Evolutionary conservation across 768 basidiomycete genomes (phyloP), one percentile per base, ranked within the genome.

Genomic region (Imleria badia): DNA sequence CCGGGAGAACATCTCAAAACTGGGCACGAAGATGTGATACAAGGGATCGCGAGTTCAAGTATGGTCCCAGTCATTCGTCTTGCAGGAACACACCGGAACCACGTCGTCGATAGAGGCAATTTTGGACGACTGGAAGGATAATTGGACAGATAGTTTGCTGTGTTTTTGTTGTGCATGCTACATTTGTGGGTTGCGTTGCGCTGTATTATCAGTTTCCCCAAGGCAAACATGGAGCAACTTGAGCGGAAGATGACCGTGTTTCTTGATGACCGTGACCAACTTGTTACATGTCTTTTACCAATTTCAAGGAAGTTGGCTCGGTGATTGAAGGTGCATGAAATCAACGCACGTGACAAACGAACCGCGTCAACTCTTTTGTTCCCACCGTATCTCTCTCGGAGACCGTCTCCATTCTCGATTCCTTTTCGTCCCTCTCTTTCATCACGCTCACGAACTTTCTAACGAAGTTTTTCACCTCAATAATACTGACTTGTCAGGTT

Each of bases 261-360:
- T 44, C n/a, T n/a, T 44, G 43, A 44, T 26, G 4, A 26, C 26
- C 26, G 26, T 26, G 26, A 26, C 26, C 26, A 6, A 26, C 26
- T n/a, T n/a, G n/a, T n/a, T n/a, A n/a, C n/a, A n/a, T 15, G 19
- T 39, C 38, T 39, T 35, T 14, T 12, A 35, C 22, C 45, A 15
- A 45, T 26, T 26, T 26, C 26, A 26, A n/a, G n/a, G n/a, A n/a
- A 26, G 26, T 26, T 26, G 26, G 26, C 26, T 26, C 26, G 39
- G 39, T 22, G 22, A 40, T 10, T 22, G 22, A 40, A 5, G n/a
- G n/a, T n/a, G n/a, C 20, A 33, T 35, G n/a, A 69, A 70, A 40
- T 69, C 65, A 69, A 69, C 56, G 26, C 68, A 72, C 68, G 68
- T 70, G 68, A 70, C 58, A 64, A 68, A 45, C 44, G 68, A 70